phyloP scores from a whole-genome alignment of 2,329 filamentous ascomycete species.

The Stromatinia cepivora region DNA sequence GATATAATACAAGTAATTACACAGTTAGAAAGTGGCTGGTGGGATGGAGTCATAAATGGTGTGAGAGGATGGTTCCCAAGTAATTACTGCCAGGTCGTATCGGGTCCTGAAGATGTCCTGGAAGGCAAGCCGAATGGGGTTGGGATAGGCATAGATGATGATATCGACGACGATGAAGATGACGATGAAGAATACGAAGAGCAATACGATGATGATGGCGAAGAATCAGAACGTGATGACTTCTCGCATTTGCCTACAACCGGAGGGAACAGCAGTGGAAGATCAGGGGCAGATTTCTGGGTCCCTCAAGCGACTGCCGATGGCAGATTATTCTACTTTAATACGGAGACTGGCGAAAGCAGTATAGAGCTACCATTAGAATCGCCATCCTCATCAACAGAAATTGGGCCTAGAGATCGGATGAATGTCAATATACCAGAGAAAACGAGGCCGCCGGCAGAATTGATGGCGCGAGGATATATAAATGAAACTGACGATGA shows the following conservation, averaged over 20 bases:
- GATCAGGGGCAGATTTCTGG: constrained; percentile 94
- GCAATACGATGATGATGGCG: constrained; percentile 59
- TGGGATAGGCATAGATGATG: constrained; percentile 53
- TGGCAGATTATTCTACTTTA: constrained; percentile 94
- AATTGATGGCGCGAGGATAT: constrained; percentile 83
- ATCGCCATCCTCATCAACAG: constrained; percentile 75
- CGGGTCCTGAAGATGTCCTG: constrained; percentile 70
- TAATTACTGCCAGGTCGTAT: constrained; percentile 93
- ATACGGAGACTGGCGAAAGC: constrained; percentile 92
- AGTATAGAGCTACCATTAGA: constrained; percentile 94
- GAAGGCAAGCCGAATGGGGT: constrained; percentile 58
- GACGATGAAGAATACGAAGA: constrained; percentile 69
- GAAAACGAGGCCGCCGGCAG: constrained; percentile 82
- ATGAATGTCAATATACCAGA: constrained; percentile 88
- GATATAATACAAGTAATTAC: constrained; percentile 99
- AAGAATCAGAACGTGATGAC: constrained; percentile 63
- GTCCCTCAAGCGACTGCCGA: constrained; percentile 95
- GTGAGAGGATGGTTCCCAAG: constrained; percentile 98
- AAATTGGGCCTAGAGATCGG: constrained; percentile 83
- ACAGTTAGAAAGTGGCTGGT: constrained; percentile 97
- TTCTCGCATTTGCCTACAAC: constrained; percentile 64
- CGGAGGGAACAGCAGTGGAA: constrained; percentile 60
- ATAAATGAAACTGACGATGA: constrained; percentile 87
- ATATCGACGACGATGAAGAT: constrained; percentile 65
- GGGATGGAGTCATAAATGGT: constrained; percentile 97